Evolutionary conservation across 2,329 filamentous ascomycete genomes (phyloP).

Genomic region (Anthostomella pinea): DNA sequence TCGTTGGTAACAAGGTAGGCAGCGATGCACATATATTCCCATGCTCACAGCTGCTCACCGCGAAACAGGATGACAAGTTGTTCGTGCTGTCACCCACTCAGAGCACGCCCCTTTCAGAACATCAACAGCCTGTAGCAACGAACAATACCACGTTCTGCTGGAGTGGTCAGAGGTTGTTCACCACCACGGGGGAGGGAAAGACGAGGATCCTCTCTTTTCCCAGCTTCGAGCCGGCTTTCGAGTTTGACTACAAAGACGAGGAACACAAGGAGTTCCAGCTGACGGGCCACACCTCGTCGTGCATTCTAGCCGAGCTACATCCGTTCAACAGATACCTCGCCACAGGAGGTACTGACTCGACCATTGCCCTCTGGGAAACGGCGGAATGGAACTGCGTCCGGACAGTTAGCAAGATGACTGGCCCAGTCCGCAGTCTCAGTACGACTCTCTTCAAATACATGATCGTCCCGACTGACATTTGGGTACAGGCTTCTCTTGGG

Average conservation of each 20-base stretch:
- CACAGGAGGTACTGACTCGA: constrained; percentile 71
- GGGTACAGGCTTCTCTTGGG: constrained; percentile 66
- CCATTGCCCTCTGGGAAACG: constrained; percentile 77
- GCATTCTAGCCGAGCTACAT: constrained; percentile 65
- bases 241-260: constrained; percentile 44
- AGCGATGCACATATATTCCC: neutral
- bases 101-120: constrained; percentile 52
- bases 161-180: constrained; percentile 66
- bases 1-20: constrained; percentile 75
- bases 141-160: constrained; percentile 75
- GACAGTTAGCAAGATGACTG: constrained; percentile 66
- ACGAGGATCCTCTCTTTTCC: constrained; percentile 70
- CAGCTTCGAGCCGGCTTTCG: constrained; percentile 54
- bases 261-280: constrained; percentile 55
- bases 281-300: constrained; percentile 71
- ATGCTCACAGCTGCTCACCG: constrained; percentile 5
- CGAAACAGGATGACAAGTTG: constrained; percentile 55
- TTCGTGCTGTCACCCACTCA: constrained; percentile 61
- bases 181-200: constrained; percentile 68
- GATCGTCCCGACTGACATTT: constrained; percentile 20
- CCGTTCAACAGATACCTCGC: constrained; percentile 70
- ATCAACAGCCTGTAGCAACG: constrained; percentile 62
- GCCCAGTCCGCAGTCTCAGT: constrained; percentile 68
- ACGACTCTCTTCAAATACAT: constrained; percentile 5
- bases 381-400: constrained; percentile 72